A percentile compares a stretch with the other conserved stretches of the same genome.
These are phyloP conservation scores for Calonectria hawksworthii DNA, from an alignment of 2,329 filamentous ascomycete genomes.

Conservation along the genomic window DNA sequence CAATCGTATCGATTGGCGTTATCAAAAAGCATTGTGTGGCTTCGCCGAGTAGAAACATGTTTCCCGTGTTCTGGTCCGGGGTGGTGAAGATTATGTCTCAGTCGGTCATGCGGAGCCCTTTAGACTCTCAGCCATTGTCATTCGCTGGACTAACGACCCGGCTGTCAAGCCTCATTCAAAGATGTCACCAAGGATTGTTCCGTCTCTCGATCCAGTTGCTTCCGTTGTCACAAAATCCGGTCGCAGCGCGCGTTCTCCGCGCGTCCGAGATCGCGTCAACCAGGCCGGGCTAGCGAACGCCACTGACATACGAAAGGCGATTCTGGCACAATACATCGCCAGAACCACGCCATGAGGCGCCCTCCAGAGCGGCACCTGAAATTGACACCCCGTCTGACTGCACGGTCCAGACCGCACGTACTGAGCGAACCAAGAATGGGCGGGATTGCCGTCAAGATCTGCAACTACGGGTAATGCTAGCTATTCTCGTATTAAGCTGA, in stretches of 20 bases:
- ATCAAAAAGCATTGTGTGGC: slow-evolving; percentile 5
- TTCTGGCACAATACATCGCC: neutral
- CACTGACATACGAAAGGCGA: neutral
- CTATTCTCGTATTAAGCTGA: slow-evolving; percentile 4
- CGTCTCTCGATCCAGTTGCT: neutral
- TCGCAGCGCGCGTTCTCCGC: neutral
- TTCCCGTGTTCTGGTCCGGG: neutral
- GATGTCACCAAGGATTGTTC: neutral
- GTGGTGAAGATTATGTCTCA: slow-evolving; percentile 7
- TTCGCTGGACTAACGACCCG: neutral
- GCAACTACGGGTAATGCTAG: neutral
- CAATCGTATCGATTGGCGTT: neutral
- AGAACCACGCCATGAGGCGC: slow-evolving; percentile 19
- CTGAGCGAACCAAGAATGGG: neutral
- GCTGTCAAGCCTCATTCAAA: neutral
- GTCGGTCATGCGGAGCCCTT: neutral
- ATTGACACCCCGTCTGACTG: neutral
- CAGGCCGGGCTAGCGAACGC: neutral
- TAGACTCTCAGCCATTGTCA: neutral
- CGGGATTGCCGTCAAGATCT: slow-evolving; percentile 4
- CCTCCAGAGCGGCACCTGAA: slow-evolving; percentile 2
- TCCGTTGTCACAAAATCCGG: neutral
- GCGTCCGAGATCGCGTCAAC: neutral
- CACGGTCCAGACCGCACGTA: slow-evolving; percentile 6
- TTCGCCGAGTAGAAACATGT: neutral